These are phyloP conservation scores for Schizochytrium sp. DNA, from an alignment of 108 stramenopile genomes.

Conservation along the genomic window DNA sequence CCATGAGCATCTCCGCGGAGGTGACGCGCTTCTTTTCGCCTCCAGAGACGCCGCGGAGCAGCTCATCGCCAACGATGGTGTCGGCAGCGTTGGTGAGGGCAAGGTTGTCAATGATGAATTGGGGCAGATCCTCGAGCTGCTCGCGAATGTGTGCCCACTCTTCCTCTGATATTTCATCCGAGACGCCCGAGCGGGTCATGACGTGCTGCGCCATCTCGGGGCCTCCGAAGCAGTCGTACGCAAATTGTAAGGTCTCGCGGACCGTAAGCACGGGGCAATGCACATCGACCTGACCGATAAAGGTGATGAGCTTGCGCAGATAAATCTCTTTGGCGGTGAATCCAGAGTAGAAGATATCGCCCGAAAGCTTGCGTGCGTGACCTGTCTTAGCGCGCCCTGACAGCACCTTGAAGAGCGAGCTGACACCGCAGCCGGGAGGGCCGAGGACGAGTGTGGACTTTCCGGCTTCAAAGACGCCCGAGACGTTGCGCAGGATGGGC, in stretches of 20 bases:
- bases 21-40: conserved; percentile 79
- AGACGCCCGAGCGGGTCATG: not conserved
- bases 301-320: not conserved
- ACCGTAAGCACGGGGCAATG: conserved; percentile 19
- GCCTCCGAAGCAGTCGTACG: not conserved
- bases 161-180: not conserved
- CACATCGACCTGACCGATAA: not conserved
- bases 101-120: conserved; percentile 39
- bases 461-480: conserved; percentile 46
- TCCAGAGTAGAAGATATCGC: not conserved
- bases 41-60: conserved; percentile 70
- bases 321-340: not conserved
- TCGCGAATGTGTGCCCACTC: not conserved
- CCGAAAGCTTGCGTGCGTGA: not conserved
- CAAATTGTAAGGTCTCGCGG: conserved; percentile 19
- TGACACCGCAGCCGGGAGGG: conserved; percentile 69
- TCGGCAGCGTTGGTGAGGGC: conserved; percentile 40
- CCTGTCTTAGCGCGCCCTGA: not conserved
- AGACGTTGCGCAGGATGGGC: not conserved
- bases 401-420: conserved; percentile 23
- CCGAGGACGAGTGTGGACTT: conserved; percentile 71
- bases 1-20: conserved; percentile 64
- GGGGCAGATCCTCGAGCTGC: conserved; percentile 36
- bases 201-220: not conserved
- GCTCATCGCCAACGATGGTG: conserved; percentile 52